These are phyloP conservation scores for Baffinella frigidus DNA, from an alignment of 208 protist species.

Conservation along the genomic window DNA sequence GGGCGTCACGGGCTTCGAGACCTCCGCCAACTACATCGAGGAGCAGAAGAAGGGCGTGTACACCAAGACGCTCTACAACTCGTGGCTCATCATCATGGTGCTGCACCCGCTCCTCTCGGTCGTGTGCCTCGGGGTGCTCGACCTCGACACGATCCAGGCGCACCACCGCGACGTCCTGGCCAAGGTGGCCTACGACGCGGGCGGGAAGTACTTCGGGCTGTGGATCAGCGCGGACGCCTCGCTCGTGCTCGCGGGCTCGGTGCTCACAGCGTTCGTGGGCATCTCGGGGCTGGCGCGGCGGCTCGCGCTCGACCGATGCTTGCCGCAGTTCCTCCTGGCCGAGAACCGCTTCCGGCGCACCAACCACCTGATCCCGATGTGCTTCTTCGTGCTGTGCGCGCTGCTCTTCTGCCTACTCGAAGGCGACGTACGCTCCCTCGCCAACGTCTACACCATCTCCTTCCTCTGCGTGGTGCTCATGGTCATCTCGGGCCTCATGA, in stretches of 20 bases:
- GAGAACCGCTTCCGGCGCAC: conserved; percentile 64
- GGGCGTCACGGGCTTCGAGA: conserved; percentile 84
- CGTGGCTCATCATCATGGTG: conserved; percentile 63
- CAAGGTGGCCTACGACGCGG: conserved; percentile 56
- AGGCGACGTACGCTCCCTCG: conserved; percentile 60
- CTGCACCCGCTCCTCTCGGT: conserved; percentile 14
- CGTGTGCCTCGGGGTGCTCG: neutral
- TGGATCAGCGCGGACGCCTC: conserved; percentile 76
- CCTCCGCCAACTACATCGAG: conserved; percentile 82
- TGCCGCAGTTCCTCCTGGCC: conserved; percentile 68
- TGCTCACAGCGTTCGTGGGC: conserved; percentile 82
- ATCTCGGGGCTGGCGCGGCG: conserved; percentile 76
- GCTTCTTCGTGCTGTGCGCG: conserved; percentile 71
- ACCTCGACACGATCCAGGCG: neutral
- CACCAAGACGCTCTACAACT: conserved; percentile 80
- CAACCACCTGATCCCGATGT: conserved; percentile 73
- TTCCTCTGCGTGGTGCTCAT: conserved; percentile 81
- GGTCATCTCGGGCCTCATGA: conserved; percentile 79
- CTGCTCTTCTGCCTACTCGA: conserved; percentile 68
- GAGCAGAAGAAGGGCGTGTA: conserved; percentile 80
- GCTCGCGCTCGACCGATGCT: conserved; percentile 77
- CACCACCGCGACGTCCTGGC: conserved; percentile 64
- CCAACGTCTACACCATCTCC: conserved; percentile 75
- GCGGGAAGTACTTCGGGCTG: conserved; percentile 68
- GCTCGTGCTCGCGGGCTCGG: conserved; percentile 78